Base-by-base conservation (phyloP, 1,284 basidiomycete species). In the Retiboletus flavoniger region DNA sequence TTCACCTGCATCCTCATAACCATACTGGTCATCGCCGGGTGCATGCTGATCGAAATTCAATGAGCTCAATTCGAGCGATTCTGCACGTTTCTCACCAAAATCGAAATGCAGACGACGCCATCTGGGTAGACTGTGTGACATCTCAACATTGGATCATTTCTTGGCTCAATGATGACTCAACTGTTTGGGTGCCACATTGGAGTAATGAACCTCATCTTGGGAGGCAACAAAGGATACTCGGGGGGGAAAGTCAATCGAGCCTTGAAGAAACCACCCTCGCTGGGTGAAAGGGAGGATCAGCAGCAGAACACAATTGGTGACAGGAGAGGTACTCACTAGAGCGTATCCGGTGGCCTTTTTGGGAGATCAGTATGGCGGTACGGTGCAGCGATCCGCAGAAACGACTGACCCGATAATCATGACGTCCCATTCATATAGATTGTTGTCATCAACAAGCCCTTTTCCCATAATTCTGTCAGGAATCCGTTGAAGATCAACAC, bases 121-220 rank as follows among this genome's bases (percentile, higher is more conserved):
- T 93, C 89, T 19, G 85, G 67, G 69, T 98, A 99, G 65, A 97
- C 95, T 97, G 64, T 19, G 38, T 38, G 43, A 59, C 26, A 42
- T 43, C 8, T 49, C 49, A 59, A 38, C 39, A 41, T 53, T 59
- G 46, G 50, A 47, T 38, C n/a, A 21, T 14, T 3, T 36, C 43
- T 31, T 24, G 38, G 21, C 16, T 26, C 42, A 50, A 24, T 44
- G 38, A 35, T 42, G 40, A 72, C 83, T 66, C 60, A 69, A 96
- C 95, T 93, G 74, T 98, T 99, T 13, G 97, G 96, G 75, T 99
- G 96, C 96, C 96, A 98, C 95, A 99, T 98, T 57, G 87, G 86
- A 6, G 95, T 95, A 60, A 91, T 82, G 71, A 99, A 99, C 53
- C 85, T 85, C 93, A 99, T 94, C 83, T 92, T 96, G 36, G 96